Conservation (phyloP, 2,329 filamentous ascomycete genomes). For the Fusarium phyllophilum region DNA sequence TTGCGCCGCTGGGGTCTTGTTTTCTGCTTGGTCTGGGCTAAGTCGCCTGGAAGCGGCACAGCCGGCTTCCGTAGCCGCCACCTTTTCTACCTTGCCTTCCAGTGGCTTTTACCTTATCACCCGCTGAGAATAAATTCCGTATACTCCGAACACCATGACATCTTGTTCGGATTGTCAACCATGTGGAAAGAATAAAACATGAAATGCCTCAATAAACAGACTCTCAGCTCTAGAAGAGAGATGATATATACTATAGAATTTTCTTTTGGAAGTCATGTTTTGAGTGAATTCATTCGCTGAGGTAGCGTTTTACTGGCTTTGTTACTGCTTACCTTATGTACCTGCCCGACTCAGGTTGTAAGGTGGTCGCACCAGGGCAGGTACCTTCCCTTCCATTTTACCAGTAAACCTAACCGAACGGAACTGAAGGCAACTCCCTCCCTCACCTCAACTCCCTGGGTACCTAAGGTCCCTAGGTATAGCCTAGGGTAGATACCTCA, state of each 20-base stretch:
- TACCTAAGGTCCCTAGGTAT: not conserved
- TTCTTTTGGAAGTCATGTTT: not conserved
- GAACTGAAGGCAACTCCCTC: not conserved
- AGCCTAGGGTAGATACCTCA: not conserved
- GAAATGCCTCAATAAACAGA: not conserved
- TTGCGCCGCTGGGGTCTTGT: not conserved
- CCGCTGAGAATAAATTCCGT: not conserved
- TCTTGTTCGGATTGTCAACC: not conserved
- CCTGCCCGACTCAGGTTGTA: slow-evolving; percentile 16
- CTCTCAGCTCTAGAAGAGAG: not conserved
- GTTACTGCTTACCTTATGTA: slow-evolving; percentile 12
- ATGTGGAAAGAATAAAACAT: not conserved
- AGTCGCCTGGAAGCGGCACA: slow-evolving; percentile 22
- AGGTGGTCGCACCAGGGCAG: not conserved
- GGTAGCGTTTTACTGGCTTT: not conserved
- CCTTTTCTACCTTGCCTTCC: not conserved
- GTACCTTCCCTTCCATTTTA: slow-evolving; percentile 15
- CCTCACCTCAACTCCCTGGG: not conserved
- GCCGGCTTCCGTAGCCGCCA: slow-evolving; percentile 26
- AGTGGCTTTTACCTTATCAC: slow-evolving; percentile 21
- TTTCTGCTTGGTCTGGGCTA: slow-evolving; percentile 1
- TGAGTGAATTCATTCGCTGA: not conserved
- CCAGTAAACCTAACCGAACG: slow-evolving; percentile 2
- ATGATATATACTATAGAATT: not conserved
- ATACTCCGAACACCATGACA: not conserved